Evolutionary conservation across 352 stramenopile genomes (phyloP).

Genomic region (Phytophthora kernoviae): DNA sequence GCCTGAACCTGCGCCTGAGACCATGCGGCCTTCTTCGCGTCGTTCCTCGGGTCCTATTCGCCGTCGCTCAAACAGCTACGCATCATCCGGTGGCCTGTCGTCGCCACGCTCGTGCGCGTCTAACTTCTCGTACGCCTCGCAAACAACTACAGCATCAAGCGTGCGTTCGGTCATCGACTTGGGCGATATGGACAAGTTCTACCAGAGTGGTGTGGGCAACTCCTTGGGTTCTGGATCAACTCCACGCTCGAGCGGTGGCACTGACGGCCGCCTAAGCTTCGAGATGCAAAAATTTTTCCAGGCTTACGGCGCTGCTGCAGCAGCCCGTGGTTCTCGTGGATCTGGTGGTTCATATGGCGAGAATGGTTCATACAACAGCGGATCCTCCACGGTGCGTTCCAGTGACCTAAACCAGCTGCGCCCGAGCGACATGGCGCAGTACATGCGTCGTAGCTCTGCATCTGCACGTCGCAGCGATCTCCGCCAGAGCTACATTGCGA

Average conservation of each 20-base stretch:
- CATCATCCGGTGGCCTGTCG: constrained; percentile 56
- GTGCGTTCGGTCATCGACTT: constrained; percentile 73
- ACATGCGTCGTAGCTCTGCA: constrained; percentile 42
- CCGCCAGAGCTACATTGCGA: constrained; percentile 37
- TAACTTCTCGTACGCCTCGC: constrained; percentile 80
- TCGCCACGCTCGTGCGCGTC: constrained; percentile 72
- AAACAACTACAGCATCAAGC: constrained; percentile 70
- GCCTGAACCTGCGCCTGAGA: constrained; percentile 20
- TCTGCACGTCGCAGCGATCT: constrained; percentile 29
- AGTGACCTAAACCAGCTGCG: constrained; percentile 52
- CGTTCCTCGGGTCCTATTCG: constrained; percentile 33
- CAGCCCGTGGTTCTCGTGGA: constrained; percentile 26
- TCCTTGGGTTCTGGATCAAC: constrained; percentile 32
- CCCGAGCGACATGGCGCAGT: constrained; percentile 34
- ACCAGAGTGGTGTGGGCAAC: constrained; percentile 46
- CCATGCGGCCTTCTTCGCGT: constrained; percentile 18
- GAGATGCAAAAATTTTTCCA: constrained; percentile 80
- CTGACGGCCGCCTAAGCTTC: constrained; percentile 53
- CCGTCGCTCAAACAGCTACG: constrained; percentile 66
- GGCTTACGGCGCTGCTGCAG: constrained; percentile 48
- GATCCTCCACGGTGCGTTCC: constrained; percentile 53
- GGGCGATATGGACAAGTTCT: constrained; percentile 84
- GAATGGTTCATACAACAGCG: constrained; percentile 51
- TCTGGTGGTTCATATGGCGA: constrained; percentile 40
- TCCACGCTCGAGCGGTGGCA: constrained; percentile 38